Conservation (phyloP, 2,329 filamentous ascomycete genomes). For the Ophiognomonia clavigignenti-juglandacearum region DNA sequence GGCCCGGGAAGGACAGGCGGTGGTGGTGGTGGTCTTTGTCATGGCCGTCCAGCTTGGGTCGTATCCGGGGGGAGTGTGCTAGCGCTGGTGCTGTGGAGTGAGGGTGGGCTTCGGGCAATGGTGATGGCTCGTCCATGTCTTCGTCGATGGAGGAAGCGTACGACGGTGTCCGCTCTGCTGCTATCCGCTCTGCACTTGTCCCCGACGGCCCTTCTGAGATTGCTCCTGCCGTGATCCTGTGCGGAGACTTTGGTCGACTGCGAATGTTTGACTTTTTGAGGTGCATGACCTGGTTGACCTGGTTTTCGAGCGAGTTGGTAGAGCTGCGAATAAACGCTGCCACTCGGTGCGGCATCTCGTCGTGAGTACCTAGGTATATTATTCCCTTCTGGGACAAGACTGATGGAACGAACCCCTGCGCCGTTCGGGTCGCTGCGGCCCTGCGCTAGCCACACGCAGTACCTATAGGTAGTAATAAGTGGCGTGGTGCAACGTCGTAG, state of each 20-base stretch:
- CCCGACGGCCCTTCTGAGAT: slow-evolving; percentile 19
- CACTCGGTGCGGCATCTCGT: slow-evolving; percentile 52
- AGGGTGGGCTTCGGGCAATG: slow-evolving; percentile 15
- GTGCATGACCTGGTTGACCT: slow-evolving; percentile 43
- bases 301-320: slow-evolving; percentile 39
- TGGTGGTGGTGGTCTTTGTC: slow-evolving; percentile 31
- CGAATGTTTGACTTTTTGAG: slow-evolving; percentile 37
- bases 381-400: too few relatives aligned
- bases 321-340: slow-evolving; percentile 52
- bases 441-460: too few relatives aligned
- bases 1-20: slow-evolving; percentile 34
- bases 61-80: slow-evolving; percentile 17
- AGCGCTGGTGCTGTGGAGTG: slow-evolving; percentile 15
- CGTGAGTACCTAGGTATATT: too few relatives aligned
- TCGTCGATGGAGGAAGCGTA: slow-evolving; percentile 33
- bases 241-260: slow-evolving; percentile 27
- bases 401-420: too few relatives aligned
- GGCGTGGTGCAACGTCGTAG: too few relatives aligned
- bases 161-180: slow-evolving; percentile 28
- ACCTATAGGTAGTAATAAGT: too few relatives aligned
- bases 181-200: slow-evolving; percentile 9
- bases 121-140: slow-evolving; percentile 23
- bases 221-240: slow-evolving; percentile 18
- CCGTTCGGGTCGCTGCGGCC: too few relatives aligned
- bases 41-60: slow-evolving; percentile 4